Base-by-base conservation (phyloP, 108 stramenopile species). In the Cylindrotheca closterium region DNA sequence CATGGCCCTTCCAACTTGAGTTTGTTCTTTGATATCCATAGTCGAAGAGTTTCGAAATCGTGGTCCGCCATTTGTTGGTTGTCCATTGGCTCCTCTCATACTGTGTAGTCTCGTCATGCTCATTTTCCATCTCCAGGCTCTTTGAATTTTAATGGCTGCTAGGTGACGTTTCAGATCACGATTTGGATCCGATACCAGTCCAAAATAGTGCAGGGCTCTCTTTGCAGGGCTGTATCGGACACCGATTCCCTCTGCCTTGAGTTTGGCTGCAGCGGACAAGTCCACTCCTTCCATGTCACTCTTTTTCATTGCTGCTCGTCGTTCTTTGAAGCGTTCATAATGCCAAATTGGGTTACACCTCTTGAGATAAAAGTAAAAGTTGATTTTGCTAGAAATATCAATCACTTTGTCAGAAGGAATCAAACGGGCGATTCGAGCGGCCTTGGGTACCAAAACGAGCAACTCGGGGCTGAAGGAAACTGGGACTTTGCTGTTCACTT, bases 1-100 rank as follows among this genome's bases (percentile, higher is more conserved):
- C 89, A 90, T 90, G 28, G 81, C 84, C 30, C 70, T 73, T 54
- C 87, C 87, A 42, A 79, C 70, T 74, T 74, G 79, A 4, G 62
- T 50, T 2, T 42, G 50, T 0, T 4, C 51, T 2, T 51, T 10
- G 18, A 42, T 12, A 26, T 47, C 25, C 27, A 7, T 42, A 10
- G 37, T 10, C 15, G 37, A 42, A 42, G 15, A 42, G 15, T 42
- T 42, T 15, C 37, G 7, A 42, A 42, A 42, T 15, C 15, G 7
- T 15, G 8, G 37, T 21, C 30, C 32, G 29, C 7, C 18, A 5
- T 47, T 2, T 25, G 19, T 61, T 4, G 12, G 24, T 15, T 28
- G 26, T 17, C 24, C 24, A 17, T 22, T 15, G 29, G 19, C 37
- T 1, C 0, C 23, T 12, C 65, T 23, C 29, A 56, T 55, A 21